These are phyloP conservation scores for Globisporangium heterothallicum DNA, from an alignment of 352 stramenopile genomes.

Conservation along the genomic window DNA sequence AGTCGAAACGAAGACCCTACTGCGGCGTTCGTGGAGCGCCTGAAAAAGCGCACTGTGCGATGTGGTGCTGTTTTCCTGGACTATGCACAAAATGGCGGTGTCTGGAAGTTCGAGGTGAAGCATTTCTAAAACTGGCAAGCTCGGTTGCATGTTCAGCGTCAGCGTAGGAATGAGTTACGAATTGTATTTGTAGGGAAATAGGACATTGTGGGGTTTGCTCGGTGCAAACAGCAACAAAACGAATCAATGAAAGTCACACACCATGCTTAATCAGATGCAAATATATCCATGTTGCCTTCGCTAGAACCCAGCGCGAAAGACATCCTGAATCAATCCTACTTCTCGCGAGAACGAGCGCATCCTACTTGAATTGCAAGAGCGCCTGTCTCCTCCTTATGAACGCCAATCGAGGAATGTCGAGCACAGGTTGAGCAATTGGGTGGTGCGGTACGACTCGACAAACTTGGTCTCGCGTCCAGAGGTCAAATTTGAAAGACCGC, in stretches of 20 bases:
- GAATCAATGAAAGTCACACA: too few relatives aligned
- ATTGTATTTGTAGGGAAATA: neutral
- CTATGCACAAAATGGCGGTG: constrained; percentile 23
- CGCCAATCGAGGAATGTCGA: constrained; percentile 61
- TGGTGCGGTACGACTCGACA: constrained; percentile 52
- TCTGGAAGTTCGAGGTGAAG: constrained; percentile 46
- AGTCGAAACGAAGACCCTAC: constrained; percentile 7
- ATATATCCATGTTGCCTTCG: too few relatives aligned
- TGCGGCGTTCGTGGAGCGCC: constrained; percentile 29
- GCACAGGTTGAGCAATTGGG: constrained; percentile 47
- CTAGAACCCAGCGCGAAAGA: too few relatives aligned
- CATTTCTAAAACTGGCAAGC: constrained; percentile 26
- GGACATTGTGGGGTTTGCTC: too few relatives aligned
- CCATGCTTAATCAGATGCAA: too few relatives aligned
- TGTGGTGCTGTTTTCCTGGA: constrained; percentile 33
- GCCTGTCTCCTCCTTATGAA: constrained; percentile 19
- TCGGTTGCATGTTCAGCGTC: neutral
- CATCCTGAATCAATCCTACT: neutral
- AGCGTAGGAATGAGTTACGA: too few relatives aligned
- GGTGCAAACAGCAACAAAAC: too few relatives aligned
- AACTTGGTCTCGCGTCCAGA: constrained; percentile 42
- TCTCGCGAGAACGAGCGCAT: neutral
- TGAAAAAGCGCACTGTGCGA: constrained; percentile 28
- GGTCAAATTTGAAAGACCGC: constrained; percentile 29
- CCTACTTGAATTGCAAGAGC: neutral